Evolutionary conservation across 331 rosid genomes (phyloP), one percentile per base, ranked within the genome.

Genomic region (Arachis monticola): DNA sequence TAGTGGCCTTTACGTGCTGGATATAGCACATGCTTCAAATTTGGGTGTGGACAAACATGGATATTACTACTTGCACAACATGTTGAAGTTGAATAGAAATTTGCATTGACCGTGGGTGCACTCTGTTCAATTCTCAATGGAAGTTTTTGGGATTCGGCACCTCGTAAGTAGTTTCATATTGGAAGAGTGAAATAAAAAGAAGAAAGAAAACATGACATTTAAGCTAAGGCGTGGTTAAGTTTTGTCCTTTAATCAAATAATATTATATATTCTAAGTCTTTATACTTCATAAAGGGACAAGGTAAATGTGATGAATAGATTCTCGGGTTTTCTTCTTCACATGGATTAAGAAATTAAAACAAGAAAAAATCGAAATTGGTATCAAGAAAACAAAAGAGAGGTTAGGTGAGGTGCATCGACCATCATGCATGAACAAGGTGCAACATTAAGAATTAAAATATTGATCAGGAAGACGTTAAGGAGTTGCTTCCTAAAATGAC

Each of bases 141-240:
- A 41, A 52, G 14, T 10, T 51, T 35, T 64, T 42, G 35, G 72
- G 64, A 74, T 53, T 64, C 79, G 45, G 6, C 17, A 7, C 8
- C 27, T 7, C 13, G 46, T 13, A 13, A 56, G 9, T 14, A 56
- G 10, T 12, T 6, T 9, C 41, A 9, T 35, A n/a, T 7, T 60
- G 5, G 30, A 58, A 42, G 44, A 45, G 38, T 4, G 0, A 46
- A 72, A 10, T 32, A 3, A 14, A 8, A 60, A 3, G 17, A n/a
- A 6, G 1, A 10, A 10, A 48, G n/a, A 48, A 50, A 50, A 6
- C 14, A 50, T 11, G n/a, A 11, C 17, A 50, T 12, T 3, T 35
- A 22, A 22, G 27, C 27, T 46, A 11, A 47, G 52, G 52, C 12
- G 52, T 8, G 52, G 52, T 47, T 47, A 47, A 47, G 11, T 47